Base-by-base conservation (phyloP, 805 yeast species). In the Suhomyces vadensis region DNA sequence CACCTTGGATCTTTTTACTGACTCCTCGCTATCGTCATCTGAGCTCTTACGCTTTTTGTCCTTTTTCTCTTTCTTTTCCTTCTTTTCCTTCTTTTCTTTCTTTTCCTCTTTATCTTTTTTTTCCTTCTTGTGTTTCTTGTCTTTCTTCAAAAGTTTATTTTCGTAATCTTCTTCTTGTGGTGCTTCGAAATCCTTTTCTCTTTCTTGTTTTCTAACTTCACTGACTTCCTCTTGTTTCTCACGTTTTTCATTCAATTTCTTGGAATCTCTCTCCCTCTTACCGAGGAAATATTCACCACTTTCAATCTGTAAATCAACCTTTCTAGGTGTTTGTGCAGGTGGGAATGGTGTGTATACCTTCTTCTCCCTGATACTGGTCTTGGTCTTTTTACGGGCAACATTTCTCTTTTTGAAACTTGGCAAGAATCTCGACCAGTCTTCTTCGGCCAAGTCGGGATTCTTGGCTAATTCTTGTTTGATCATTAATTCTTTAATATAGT, bases 311-410 rank as follows among this genome's bases (percentile, higher is more conserved):
- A 91, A 73, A 79, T 94, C 99, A 67, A 94, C 76, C 87, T 94
- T 91, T 75, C 98, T 85, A 61, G 98, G 99, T 54, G 82, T 80
- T 70, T 88, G 99, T 41, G 88, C 87, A 56, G 99, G 98, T 72
- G 99, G 99, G 90, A 94, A 94, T 62, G 99, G 98, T 25, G 99
- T 94, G 79, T 92, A 92, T 3, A 81, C 83, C 69, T 85, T 91
- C 77, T 77, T 76, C 67, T 78, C 83, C 55, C 73, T 78, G 56
- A 69, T 79, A 58, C 78, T 71, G 64, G 79, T 81, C 67, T 78
- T 81, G 48, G 94, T 87, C 76, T 85, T 85, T 84, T 87, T 87
- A 61, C 99, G 83, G 27, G 95, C 95, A 53, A 92, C 96, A 60
- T 90, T 90, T 66, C 91, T 84, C 78, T 92, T 94, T 80, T 89